Base-by-base conservation (phyloP, 2,329 filamentous ascomycete species). In the Aspergillus vadensis region DNA sequence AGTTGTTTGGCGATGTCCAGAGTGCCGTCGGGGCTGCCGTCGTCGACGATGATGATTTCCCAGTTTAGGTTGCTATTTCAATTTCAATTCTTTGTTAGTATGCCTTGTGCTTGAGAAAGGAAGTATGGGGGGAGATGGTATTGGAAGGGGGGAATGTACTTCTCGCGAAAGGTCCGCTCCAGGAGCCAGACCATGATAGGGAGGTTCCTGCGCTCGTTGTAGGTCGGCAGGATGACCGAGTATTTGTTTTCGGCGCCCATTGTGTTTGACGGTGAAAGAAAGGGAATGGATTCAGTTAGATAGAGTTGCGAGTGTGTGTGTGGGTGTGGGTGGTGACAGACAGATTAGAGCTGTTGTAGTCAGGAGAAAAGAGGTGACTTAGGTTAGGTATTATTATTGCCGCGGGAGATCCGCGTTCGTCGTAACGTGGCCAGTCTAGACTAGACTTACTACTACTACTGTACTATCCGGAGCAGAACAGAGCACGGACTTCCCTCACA, bases 31-130 rank as follows among this genome's bases (percentile, higher is more conserved):
- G 95, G 95, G 59, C 92, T 97, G 80, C 91, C 95, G 79, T 99
- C 96, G 85, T 99, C 95, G 77, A 99, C 91, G 77, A 99, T 95
- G 76, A 99, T 90, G 76, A 99, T 85, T 82, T 99, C 93, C 91
- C 92, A 99, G 78, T 98, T 89, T 72, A 99, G 86, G 54, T 95
- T 90, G 74, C 94, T 97, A 66, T 52, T 61, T n/a, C n/a, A n/a
- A 5, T 39, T 27, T 27, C n/a, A n/a, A 4, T 4, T 5, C 4
- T n/a, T 23, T 5, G 14, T 5, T n/a, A n/a, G 19, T 38, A 27
- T 43, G 51, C 27, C 7, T 8, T n/a, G 21, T 21, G 5, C 17
- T 25, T 9, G 36, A 6, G 2, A 21, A n/a, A 5, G 44, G n/a
- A n/a, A n/a, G n/a, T n/a, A 48, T 50, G 14, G 36, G 38, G 21